A percentile compares a stretch with the other conserved stretches of the same genome.
phyloP scores from a whole-genome alignment of 192 early-diverging fungal genomes.

The Oehlia diaphana region DNA sequence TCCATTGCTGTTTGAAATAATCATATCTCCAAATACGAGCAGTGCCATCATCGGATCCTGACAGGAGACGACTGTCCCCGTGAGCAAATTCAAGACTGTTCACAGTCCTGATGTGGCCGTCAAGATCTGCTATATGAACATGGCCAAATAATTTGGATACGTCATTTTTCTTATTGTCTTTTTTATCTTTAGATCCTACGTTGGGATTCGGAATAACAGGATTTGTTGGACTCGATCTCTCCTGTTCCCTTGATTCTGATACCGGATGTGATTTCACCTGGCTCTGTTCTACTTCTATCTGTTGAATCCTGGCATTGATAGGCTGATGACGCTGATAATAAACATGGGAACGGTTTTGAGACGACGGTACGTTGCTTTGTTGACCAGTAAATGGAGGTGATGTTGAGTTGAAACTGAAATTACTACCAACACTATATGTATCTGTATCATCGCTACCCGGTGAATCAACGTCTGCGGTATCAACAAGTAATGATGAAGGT shows the following conservation, averaged over 20 bases:
- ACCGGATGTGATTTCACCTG: not conserved
- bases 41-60: conserved; percentile 79
- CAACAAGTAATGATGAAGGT: not conserved
- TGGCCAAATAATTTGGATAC: conserved; percentile 28
- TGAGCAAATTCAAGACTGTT: conserved; percentile 75
- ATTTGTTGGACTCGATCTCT: not conserved
- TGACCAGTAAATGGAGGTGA: not conserved
- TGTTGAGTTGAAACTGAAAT: not conserved
- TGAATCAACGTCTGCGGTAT: too few species aligned
- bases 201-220: not conserved
- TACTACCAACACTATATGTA: conserved; percentile 2
- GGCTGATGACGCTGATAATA: not conserved
- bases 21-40: conserved; percentile 71
- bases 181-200: not conserved
- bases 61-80: conserved; percentile 64
- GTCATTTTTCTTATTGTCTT: not conserved
- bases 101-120: conserved; percentile 70
- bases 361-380: not conserved
- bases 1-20: conserved; percentile 56
- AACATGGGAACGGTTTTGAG: not conserved
- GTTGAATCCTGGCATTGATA: not conserved
- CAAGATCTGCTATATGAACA: conserved; percentile 59
- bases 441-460: not conserved
- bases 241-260: not conserved
- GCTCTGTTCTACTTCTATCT: not conserved